Conservation (phyloP, 495 filamentous ascomycete species). For the Xylaria nigripes region DNA sequence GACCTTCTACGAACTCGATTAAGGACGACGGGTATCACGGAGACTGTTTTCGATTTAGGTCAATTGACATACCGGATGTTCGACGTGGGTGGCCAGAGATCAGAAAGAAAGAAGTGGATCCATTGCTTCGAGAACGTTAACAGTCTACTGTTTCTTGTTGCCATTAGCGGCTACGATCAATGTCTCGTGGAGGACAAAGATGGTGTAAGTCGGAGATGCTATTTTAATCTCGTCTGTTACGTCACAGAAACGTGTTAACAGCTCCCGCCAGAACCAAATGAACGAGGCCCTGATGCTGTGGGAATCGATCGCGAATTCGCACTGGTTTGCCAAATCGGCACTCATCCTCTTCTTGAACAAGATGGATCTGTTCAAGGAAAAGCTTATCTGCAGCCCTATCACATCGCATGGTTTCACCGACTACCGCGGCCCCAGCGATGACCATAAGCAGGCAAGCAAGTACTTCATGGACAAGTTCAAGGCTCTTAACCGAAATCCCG, state of each 20-base stretch:
- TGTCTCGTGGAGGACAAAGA: conserved; percentile 96
- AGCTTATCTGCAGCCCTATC: conserved; percentile 72
- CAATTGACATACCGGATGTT: conserved; percentile 98
- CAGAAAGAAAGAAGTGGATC: conserved; percentile 99
- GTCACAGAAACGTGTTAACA: conserved; percentile 12
- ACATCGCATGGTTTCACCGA: conserved; percentile 85
- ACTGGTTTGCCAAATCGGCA: conserved; percentile 94
- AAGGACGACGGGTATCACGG: conserved; percentile 93
- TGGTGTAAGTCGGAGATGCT: conserved; percentile 56
- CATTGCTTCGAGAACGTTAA: conserved; percentile 98
- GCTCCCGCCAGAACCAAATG: conserved; percentile 88
- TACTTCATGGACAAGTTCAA: conserved; percentile 86
- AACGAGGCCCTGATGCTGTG: conserved; percentile 97
- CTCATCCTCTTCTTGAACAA: conserved; percentile 99
- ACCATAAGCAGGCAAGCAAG: conserved; percentile 26
- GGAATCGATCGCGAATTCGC: conserved; percentile 92
- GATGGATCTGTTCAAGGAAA: conserved; percentile 94
- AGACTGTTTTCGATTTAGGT: conserved; percentile 91
- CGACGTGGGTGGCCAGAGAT: conserved; percentile 94
- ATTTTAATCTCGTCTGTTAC: neutral
- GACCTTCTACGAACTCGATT: conserved; percentile 89
- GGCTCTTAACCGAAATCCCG: conserved; percentile 72
- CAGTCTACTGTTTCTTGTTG: conserved; percentile 86
- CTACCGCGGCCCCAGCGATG: conserved; percentile 52
- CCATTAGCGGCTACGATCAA: conserved; percentile 95